Percentiles rank a stretch among this genome's conserved stretches.
Evolutionary conservation across 2,329 filamentous ascomycete species (phyloP).

Genomic region (Alternaria gaisen): DNA sequence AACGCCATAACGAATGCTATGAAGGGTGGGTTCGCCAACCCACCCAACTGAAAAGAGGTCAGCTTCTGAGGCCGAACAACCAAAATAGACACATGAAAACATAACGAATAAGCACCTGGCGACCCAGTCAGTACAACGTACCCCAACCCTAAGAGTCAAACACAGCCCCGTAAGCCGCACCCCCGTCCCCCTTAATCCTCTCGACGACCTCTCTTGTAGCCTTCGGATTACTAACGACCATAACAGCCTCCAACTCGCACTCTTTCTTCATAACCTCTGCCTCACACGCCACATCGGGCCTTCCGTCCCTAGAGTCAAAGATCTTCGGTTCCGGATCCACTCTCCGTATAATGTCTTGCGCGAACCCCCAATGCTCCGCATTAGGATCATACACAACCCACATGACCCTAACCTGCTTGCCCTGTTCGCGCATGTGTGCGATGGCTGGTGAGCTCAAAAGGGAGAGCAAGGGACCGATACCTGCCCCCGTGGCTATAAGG

Average conservation of each 20-base stretch:
- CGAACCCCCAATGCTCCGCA: conserved; percentile 27
- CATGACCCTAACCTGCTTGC: conserved; percentile 21
- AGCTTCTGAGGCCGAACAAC: neutral
- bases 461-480: conserved; percentile 34
- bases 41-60: neutral
- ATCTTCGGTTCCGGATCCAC: conserved; percentile 25
- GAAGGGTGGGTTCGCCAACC: neutral
- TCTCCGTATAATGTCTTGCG: conserved; percentile 14
- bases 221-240: conserved; percentile 32
- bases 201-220: conserved; percentile 28
- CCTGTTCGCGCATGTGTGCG: conserved; percentile 10
- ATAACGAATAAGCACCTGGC: neutral
- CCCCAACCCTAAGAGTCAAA: conserved; percentile 28
- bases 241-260: conserved; percentile 23
- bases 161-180: conserved; percentile 33
- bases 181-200: conserved; percentile 17
- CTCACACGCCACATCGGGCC: conserved; percentile 28
- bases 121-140: neutral
- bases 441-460: conserved; percentile 24
- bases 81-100: neutral
- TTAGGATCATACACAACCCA: conserved; percentile 28
- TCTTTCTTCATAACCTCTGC: conserved; percentile 8
- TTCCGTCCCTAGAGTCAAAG: conserved; percentile 20
- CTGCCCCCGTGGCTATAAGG: conserved; percentile 35
- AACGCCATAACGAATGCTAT: neutral